Evolutionary conservation across 2,329 filamentous ascomycete genomes (phyloP).

Genomic region (Pseudogymnoascus sp.): DNA sequence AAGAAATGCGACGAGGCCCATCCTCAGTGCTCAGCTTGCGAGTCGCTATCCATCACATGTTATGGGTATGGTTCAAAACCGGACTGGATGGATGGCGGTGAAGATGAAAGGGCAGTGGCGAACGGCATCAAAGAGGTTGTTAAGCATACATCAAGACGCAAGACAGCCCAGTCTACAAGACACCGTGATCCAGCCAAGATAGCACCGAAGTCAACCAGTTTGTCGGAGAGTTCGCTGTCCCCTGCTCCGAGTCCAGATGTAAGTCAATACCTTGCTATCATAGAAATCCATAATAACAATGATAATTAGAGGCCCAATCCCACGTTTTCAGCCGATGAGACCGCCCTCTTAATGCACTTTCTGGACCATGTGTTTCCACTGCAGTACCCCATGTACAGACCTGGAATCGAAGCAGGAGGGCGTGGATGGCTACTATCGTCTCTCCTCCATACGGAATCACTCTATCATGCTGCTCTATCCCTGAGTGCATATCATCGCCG

Average conservation of each 20-base stretch:
- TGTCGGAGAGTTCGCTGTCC: conserved; percentile 13
- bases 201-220: conserved; percentile 16
- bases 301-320: neutral
- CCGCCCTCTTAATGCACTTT: conserved; percentile 47
- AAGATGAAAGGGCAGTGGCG: conserved; percentile 40
- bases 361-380: conserved; percentile 57
- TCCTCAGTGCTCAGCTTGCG: conserved; percentile 55
- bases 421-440: conserved; percentile 54
- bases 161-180: conserved; percentile 30
- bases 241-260: conserved; percentile 8
- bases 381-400: conserved; percentile 56
- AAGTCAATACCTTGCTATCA: neutral
- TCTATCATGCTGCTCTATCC: conserved; percentile 51
- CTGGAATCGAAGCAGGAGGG: conserved; percentile 46
- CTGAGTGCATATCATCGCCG: conserved; percentile 43
- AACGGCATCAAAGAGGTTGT: conserved; percentile 51
- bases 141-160: conserved; percentile 37
- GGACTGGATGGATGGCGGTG: conserved; percentile 23
- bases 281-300: neutral
- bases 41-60: conserved; percentile 50
- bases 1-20: conserved; percentile 61
- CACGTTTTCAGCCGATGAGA: conserved; percentile 15
- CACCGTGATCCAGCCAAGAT: conserved; percentile 14
- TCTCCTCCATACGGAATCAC: conserved; percentile 48
- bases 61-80: conserved; percentile 39